A percentile compares a stretch with the other conserved stretches of the same genome.
These are phyloP conservation scores for Curvularia spicifera DNA, from an alignment of 2,329 filamentous ascomycete genomes.

Conservation along the genomic window DNA sequence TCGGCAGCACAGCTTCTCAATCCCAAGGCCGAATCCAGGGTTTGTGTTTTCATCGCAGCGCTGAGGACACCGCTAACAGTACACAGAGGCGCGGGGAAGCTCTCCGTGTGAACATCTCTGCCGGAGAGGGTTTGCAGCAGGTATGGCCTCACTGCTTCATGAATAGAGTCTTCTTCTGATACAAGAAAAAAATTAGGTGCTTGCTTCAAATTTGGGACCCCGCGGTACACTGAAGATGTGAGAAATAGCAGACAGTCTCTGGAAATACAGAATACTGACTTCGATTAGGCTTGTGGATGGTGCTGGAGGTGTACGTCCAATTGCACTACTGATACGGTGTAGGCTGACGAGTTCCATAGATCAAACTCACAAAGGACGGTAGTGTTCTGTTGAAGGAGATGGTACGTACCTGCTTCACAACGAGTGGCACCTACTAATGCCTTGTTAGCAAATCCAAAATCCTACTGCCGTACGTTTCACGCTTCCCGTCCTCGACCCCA, in stretches of 20 bases:
- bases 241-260: slow-evolving; percentile 58
- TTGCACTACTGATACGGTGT: background rate
- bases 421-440: slow-evolving; percentile 19
- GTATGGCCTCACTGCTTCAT: slow-evolving; percentile 22
- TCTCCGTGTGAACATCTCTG: slow-evolving; percentile 93
- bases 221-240: slow-evolving; percentile 96
- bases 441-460: slow-evolving; percentile 84
- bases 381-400: slow-evolving; percentile 79
- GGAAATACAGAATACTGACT: slow-evolving; percentile 48
- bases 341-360: slow-evolving; percentile 59
- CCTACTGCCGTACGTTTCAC: slow-evolving; percentile 76
- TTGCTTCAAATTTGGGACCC: slow-evolving; percentile 95
- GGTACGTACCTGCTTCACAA: slow-evolving; percentile 50
- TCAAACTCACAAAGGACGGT: slow-evolving; percentile 99
- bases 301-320: slow-evolving; percentile 60
- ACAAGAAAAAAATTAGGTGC: slow-evolving; percentile 69
- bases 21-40: slow-evolving; percentile 97
- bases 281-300: slow-evolving; percentile 64
- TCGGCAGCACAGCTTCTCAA: slow-evolving; percentile 98
- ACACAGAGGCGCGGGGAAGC: slow-evolving; percentile 91
- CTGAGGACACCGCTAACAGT: slow-evolving; percentile 52
- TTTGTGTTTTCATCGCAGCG: slow-evolving; percentile 57
- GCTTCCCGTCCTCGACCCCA: background rate
- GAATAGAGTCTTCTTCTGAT: slow-evolving; percentile 13
- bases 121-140: slow-evolving; percentile 77